phyloP scores from a whole-genome alignment of 2,329 filamentous ascomycete genomes.

The Aspergillus clavatus region DNA sequence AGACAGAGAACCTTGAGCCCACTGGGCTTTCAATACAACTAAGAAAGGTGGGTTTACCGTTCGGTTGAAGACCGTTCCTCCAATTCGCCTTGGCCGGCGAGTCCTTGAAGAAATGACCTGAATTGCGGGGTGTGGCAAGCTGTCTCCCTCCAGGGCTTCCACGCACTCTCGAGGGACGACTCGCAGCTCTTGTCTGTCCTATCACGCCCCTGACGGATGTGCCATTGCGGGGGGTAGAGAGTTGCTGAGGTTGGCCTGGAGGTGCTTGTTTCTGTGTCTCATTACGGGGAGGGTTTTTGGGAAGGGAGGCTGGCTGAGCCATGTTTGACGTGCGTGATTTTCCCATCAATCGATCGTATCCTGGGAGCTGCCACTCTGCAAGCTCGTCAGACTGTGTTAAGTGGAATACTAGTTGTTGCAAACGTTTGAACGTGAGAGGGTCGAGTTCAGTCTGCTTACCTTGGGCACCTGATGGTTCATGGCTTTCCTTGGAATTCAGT shows the following conservation, averaged over 20 bases:
- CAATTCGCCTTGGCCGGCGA: slow-evolving; percentile 23
- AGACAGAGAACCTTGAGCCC: neutral
- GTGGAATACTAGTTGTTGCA: neutral
- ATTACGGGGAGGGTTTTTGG: neutral
- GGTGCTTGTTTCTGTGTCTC: slow-evolving; percentile 3
- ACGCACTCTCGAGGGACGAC: slow-evolving; percentile 7
- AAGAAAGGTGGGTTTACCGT: slow-evolving; percentile 14
- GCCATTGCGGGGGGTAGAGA: neutral
- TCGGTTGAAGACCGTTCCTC: slow-evolving; percentile 16
- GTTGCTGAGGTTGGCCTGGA: neutral
- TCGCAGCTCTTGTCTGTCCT: neutral
- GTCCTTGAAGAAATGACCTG: slow-evolving; percentile 17
- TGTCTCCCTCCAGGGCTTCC: slow-evolving; percentile 5
- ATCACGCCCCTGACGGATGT: neutral
- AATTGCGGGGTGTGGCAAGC: neutral
- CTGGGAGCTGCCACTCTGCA: slow-evolving; percentile 22
- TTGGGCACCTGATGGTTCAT: slow-evolving; percentile 20
- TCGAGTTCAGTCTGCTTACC: slow-evolving; percentile 11
- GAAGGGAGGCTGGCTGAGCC: neutral
- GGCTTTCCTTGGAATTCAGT: slow-evolving; percentile 10
- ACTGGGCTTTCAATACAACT: too few relatives aligned
- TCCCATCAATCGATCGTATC: slow-evolving; percentile 13
- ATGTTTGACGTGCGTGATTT: neutral
- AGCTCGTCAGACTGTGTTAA: neutral
- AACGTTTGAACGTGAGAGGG: neutral